Evolutionary conservation across 495 filamentous ascomycete genomes (phyloP), one percentile per base, ranked within the genome.

Genomic region (Pyrenula massariospora): DNA sequence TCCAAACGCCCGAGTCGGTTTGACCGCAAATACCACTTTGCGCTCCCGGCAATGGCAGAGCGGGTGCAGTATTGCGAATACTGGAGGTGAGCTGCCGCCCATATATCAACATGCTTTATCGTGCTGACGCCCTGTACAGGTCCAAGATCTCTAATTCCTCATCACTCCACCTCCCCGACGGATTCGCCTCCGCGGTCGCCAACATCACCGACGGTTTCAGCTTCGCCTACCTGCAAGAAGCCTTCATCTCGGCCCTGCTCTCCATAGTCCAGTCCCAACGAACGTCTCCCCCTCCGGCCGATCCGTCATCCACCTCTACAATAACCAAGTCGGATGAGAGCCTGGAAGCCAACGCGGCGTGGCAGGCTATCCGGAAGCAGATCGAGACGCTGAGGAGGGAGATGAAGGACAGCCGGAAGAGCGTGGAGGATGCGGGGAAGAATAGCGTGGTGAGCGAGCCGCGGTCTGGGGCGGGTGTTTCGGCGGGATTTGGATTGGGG

Each of bases 221-320:
- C 64, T 86, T 85, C 60, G 83, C 83, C 0, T 85, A 85, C 55
- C 68, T 86, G 60, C 78, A 86, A 61, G 83, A 86, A 60, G 79
- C 76, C 0, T 85, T 86, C 52, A 77, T 86, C 1, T 77, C 81
- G 2, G 75, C 80, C 53, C 22, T 52, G 50, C 50, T 52, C 8
- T 52, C 50, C 8, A 52, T 52, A 5, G 8, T 52, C 8, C 8
- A 52, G 19, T 21, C 50, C 8, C 50, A 52, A 52, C 8, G 19
- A 52, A 5, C 50, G 50, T 10, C 19, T 52, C 19, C 10, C 8
- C 10, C 50, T 24, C n/a, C n/a, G 15, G 31, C 31, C 8, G 31
- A 15, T 15, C 8, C 5, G 15, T 8, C 15, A 42, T 42, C 5
- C 31, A 42, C 31, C 5, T 5, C 5, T 42, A 15, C 15, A 8